Conservation (phyloP, 768 basidiomycete species). For the Russula brevipes region DNA sequence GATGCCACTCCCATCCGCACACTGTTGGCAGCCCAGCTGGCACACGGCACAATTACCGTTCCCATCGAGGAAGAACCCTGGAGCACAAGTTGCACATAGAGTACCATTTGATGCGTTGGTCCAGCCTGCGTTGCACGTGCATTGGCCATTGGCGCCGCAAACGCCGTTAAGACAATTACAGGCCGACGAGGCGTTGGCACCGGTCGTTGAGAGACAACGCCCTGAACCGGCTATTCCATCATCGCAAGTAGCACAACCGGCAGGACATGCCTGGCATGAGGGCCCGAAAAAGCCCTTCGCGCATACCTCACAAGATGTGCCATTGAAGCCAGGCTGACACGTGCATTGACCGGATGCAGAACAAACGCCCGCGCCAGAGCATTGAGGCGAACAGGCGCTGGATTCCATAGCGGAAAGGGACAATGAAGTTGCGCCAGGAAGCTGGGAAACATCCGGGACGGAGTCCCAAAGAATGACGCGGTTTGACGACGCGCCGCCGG, state of each 20-base stretch:
- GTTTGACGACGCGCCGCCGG: conserved; percentile 40
- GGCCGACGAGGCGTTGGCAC: conserved; percentile 50
- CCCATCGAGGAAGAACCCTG: conserved; percentile 73
- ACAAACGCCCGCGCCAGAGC: conserved; percentile 69
- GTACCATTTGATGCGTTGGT: conserved; percentile 65
- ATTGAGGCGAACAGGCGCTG: conserved; percentile 66
- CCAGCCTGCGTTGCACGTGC: conserved; percentile 76
- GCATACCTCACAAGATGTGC: conserved; percentile 76
- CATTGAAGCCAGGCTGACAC: conserved; percentile 71
- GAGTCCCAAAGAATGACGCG: conserved; percentile 76
- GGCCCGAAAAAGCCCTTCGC: conserved; percentile 70
- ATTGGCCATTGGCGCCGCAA: conserved; percentile 64
- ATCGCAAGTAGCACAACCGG: conserved; percentile 65
- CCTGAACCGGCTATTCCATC: conserved; percentile 78
- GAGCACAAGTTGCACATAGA: conserved; percentile 65
- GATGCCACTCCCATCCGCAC: conserved; percentile 59
- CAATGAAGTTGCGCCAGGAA: conserved; percentile 51
- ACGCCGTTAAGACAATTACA: conserved; percentile 83
- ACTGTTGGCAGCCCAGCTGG: conserved; percentile 63
- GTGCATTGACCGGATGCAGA: conserved; percentile 62
- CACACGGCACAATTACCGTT: conserved; percentile 69
- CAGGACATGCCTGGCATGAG: conserved; percentile 63
- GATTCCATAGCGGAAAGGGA: conserved; percentile 69
- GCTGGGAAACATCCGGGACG: conserved; percentile 66
- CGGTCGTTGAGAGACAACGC: conserved; percentile 51